A percentile compares a stretch with the other conserved stretches of the same genome.
phyloP scores from a whole-genome alignment of 2,329 filamentous ascomycete genomes.

The Dothidotthia symphoricarpi region DNA sequence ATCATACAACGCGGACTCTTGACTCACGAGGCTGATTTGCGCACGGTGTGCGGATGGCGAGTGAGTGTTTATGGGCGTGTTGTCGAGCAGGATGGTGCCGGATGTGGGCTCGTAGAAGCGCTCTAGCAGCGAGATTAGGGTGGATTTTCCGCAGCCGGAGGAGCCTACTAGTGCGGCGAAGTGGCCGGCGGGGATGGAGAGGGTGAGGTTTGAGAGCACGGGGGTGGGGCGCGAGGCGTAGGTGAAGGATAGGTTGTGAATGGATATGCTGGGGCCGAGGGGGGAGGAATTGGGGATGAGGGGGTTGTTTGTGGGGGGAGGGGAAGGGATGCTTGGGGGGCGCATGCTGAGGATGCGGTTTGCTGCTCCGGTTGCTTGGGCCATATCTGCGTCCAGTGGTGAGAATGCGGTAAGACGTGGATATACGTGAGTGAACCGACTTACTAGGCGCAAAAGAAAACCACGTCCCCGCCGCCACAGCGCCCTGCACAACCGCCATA shows the following conservation, averaged over 20 bases:
- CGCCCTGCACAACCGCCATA: slow-evolving; percentile 51
- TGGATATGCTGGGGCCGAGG: slow-evolving; percentile 62
- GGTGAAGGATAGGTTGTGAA: slow-evolving; percentile 88
- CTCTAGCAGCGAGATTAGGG: slow-evolving; percentile 83
- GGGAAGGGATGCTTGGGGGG: slow-evolving; percentile 7
- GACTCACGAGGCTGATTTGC: slow-evolving; percentile 46
- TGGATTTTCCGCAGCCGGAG: slow-evolving; percentile 80
- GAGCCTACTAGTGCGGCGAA: slow-evolving; percentile 70
- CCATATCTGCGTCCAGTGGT: slow-evolving; percentile 24
- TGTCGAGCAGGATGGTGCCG: slow-evolving; percentile 61
- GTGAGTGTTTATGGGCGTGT: slow-evolving; percentile 38
- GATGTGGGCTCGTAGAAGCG: slow-evolving; percentile 74
- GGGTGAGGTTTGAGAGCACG: slow-evolving; percentile 49
- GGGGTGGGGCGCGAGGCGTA: slow-evolving; percentile 88
- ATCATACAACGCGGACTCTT: slow-evolving; percentile 50
- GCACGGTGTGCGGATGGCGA: slow-evolving; percentile 43
- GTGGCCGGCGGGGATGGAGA: slow-evolving; percentile 56
- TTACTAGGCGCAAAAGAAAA: slow-evolving; percentile 50
- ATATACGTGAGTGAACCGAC: slow-evolving; percentile 7
- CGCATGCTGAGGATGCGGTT: slow-evolving; percentile 41
- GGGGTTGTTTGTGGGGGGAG: too few relatives aligned
- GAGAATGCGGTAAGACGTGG: slow-evolving; percentile 1
- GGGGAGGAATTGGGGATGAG: slow-evolving; percentile 2
- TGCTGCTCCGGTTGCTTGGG: slow-evolving; percentile 37
- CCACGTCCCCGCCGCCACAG: slow-evolving; percentile 40